Evolutionary conservation across 2,329 filamentous ascomycete genomes (phyloP), one percentile per base, ranked within the genome.

Genomic region (Botryotinia calthae): DNA sequence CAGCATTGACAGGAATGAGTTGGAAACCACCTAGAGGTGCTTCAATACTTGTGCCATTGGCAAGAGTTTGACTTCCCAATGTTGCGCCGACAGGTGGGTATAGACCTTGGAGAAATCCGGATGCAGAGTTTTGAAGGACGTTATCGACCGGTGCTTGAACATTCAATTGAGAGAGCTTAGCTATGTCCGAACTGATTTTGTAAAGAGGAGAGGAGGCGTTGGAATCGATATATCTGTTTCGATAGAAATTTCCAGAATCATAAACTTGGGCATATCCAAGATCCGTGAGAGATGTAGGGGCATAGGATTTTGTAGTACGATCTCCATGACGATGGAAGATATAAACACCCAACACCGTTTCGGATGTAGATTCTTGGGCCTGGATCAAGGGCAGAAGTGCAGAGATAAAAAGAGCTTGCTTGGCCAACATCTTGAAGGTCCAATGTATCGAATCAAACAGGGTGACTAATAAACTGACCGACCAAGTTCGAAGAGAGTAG

Each of bases 301-400:
- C 85, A 75, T 89, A 89, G 28, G 88, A 85, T 84, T 97, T 97
- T 75, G 93, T 84, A 0, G 94, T 95, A 72, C 95, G 90, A 82
- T 98, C 95, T 73, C 95, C 95, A 84, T 98, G 95, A 63, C 95
- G 92, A 78, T 93, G 90, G 85, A 97, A 97, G 82, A 97, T 90
- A 82, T 95, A 96, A 63, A 91, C 90, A 70, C 94, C 94, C 25
- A 97, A 86, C 42, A 81, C 75, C 1, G 79, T 81, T 72, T 81
- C 79, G 44, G 79, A 73, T 14, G 78, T 78, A 34, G 79, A 80
- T 67, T 81, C 79, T 40, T 79, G 76, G 31, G 77, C 79, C 34
- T 76, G 74, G 42, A 76, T 77, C 54, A 83, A 78, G n/a, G 81
- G 79, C 64, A 83, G 74, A 66, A 84, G 77, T 70, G 83, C 80